These are phyloP conservation scores for Heterobasidion parviporum DNA, from an alignment of 1,284 basidiomycete species.

Conservation along the genomic window DNA sequence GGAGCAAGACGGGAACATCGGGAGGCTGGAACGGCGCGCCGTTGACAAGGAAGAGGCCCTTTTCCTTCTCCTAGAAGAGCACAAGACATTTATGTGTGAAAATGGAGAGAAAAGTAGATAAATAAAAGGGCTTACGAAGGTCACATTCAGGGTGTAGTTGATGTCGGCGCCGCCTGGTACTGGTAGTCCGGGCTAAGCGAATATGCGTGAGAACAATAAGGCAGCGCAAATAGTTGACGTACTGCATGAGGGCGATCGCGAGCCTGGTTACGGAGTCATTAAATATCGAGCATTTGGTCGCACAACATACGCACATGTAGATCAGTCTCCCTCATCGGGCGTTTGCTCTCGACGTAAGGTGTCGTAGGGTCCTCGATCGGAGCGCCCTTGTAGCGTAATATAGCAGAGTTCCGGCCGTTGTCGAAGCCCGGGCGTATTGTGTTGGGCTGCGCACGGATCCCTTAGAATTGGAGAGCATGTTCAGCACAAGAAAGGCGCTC, in stretches of 20 bases:
- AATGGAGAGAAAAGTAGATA: neutral
- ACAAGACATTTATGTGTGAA: neutral
- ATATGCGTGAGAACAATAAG: neutral
- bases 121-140: slow-evolving; percentile 10
- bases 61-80: neutral
- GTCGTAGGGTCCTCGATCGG: slow-evolving; percentile 32
- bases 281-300: neutral
- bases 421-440: neutral
- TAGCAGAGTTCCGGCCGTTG: slow-evolving; percentile 38
- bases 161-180: slow-evolving; percentile 20
- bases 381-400: slow-evolving; percentile 45
- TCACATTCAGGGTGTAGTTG: slow-evolving; percentile 18
- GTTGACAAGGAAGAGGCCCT: slow-evolving; percentile 17
- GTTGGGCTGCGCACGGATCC: neutral
- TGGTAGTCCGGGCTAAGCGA: slow-evolving; percentile 19
- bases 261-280: neutral
- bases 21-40: slow-evolving; percentile 17
- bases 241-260: neutral
- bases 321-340: slow-evolving; percentile 20
- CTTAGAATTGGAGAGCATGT: neutral
- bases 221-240: neutral
- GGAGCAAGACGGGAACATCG: slow-evolving; percentile 16
- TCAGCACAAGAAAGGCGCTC: neutral
- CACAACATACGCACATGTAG: slow-evolving; percentile 12
- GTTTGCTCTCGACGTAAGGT: slow-evolving; percentile 14